Evolutionary conservation across 129 eudicot species (phyloP), one percentile per base, ranked within the genome.

Genomic region (Kitagawia praeruptora): DNA sequence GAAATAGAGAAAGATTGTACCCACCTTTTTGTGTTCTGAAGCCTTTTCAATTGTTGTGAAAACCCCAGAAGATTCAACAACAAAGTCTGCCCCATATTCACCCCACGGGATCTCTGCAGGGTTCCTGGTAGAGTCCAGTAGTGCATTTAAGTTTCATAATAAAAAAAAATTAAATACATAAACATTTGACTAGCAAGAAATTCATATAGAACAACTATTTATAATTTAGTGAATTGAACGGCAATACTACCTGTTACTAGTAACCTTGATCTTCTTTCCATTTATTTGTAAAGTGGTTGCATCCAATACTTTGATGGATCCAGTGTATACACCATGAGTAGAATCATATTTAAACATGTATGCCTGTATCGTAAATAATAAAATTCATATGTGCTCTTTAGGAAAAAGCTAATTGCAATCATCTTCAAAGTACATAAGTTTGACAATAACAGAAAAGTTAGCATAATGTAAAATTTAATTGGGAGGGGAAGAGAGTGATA

Each of bases 311-410:
- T 74, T 78, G 86, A 95, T 85, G 75, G 93, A 90, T 78, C 96
- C 99, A 31, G 83, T 83, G 87, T 82, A 95, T 28, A 84, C 87
- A 37, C 99, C 99, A 87, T 95, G 99, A 28, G 99, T 92, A 31
- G 99, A 95, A 85, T 95, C 97, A 85, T 95, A 95, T 84, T 92
- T 95, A 80, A 90, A 90, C 99, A 95, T 92, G 91, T 95, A 95
- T 77, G 99, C 97, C 99, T 95, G 90, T 75, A 53, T 44, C 27
- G 5, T 48, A 28, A 56, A 31, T 31, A 39, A 54, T 34, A 48
- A 45, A 79, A 31, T 31, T 72, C 75, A 78, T 64, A 41, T 11
- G 9, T 11, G 41, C 67, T 61, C 16, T 27, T 58, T 18, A 27
- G 72, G 72, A 51, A 63, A 37, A 40, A 41, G 14, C 19, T 40